Conservation (phyloP, 106 monocot species). For the Vanilla planifolia region DNA sequence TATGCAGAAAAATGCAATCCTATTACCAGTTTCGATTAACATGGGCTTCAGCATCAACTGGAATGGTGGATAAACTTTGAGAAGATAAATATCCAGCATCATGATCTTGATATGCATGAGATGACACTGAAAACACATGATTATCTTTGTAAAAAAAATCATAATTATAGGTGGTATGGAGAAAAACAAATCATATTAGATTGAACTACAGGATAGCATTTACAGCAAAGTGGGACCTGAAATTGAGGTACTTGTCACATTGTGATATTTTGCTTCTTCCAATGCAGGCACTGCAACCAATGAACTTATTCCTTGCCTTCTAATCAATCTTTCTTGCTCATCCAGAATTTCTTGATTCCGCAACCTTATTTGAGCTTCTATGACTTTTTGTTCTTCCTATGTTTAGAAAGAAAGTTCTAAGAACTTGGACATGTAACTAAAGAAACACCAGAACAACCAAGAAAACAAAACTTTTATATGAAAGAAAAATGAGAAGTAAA, state of each 20-base stretch:
- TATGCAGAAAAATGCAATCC: not conserved
- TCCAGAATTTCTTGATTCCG: slow-evolving; percentile 50
- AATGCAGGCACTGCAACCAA: slow-evolving; percentile 25
- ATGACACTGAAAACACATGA: slow-evolving; percentile 13
- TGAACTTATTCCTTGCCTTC: slow-evolving; percentile 28
- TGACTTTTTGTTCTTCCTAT: slow-evolving; percentile 83
- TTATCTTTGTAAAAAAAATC: too few relatives aligned
- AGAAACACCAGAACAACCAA: not conserved
- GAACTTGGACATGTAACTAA: not conserved
- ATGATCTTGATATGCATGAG: slow-evolving; percentile 20
- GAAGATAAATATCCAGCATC: slow-evolving; percentile 34
- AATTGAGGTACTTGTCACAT: slow-evolving; percentile 31
- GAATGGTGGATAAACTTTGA: slow-evolving; percentile 33
- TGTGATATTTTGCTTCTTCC: slow-evolving; percentile 37
- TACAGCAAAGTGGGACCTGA: slow-evolving; percentile 16
- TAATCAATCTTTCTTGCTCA: slow-evolving; percentile 57
- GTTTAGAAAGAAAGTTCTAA: not conserved
- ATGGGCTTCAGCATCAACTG: slow-evolving; percentile 19
- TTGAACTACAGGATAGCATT: not conserved
- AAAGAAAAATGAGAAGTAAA: too few relatives aligned
- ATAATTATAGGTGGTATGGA: too few relatives aligned
- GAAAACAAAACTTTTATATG: not conserved
- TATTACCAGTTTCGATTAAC: slow-evolving; percentile 44
- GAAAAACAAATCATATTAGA: not conserved
- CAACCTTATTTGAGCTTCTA: slow-evolving; percentile 80